Base-by-base conservation (phyloP, 345 rosid species). In the Hibiscus syriacus region DNA sequence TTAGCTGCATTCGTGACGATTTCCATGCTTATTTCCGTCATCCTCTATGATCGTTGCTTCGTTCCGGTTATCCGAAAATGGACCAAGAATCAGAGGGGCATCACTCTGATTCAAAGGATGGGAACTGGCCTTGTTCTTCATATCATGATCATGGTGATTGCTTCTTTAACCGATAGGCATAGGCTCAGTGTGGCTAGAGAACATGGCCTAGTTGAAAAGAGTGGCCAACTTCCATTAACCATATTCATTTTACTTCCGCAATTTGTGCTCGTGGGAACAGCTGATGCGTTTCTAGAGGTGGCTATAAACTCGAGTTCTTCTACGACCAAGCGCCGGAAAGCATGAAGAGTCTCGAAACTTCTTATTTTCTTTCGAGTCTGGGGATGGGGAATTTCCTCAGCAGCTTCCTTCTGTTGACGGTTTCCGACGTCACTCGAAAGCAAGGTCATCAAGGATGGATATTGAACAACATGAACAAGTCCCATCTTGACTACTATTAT, bases 281-380 rank as follows among this genome's bases (percentile, higher is more conserved):
- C 95, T 5, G 96, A 90, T 74, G 80, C 92, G 0, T 92, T 86
- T 65, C 53, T 90, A 7, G 97, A 83, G 72, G 94, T n/a, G n/a
- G n/a, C n/a, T n/a, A n/a, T 9, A 88, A 89, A 85, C 73, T 90
- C 9, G 95, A 89, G 69, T 87, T 89, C 80, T 93, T 90, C 82
- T 93, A 89, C 29, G 98, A 93, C 62, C 97, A 93, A 66, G 94
- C 98, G 9, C 97, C 96, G 0, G 97, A 89, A 50, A 76, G 87
- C 74, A 90, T 87, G 98, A 93, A 93, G 81, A 93, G 97, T 72
- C 87, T 89, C 0, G 98, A 94, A 2, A 90, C 96, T 64, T 89
- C 94, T 0, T 90, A 86, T 50, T 26, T 84, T 20, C 78, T 73
- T 23, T 79, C 86, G 1, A 78, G 80, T 63, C 70, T 84, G 7